Evolutionary conservation across 2,329 filamentous ascomycete species (phyloP).

Genomic region (Anthostomella pinea): DNA sequence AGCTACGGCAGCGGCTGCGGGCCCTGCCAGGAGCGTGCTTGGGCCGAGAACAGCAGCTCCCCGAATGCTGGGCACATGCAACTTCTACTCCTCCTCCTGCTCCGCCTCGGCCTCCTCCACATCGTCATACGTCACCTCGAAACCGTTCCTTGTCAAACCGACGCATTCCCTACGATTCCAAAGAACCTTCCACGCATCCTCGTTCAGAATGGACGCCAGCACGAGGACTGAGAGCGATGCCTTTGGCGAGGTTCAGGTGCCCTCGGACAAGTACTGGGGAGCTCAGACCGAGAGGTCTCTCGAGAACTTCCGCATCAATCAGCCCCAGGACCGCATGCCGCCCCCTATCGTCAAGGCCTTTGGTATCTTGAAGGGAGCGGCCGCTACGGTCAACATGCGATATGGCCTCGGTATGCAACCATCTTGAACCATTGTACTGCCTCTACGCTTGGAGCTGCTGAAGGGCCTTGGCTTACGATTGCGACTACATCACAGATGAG

Average conservation of each 20-base stretch:
- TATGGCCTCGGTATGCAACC: constrained; percentile 73
- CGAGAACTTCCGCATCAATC: constrained; percentile 98
- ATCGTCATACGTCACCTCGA: constrained; percentile 20
- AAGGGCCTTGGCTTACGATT: constrained; percentile 23
- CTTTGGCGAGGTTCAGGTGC: constrained; percentile 94
- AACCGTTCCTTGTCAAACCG: constrained; percentile 15
- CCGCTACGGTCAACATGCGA: constrained; percentile 91
- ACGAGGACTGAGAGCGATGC: constrained; percentile 92
- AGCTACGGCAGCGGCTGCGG: constrained; percentile 30
- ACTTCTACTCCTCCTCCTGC: constrained; percentile 23
- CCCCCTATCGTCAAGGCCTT: constrained; percentile 89
- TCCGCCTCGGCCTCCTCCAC: constrained; percentile 19
- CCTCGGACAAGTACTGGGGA: constrained; percentile 95
- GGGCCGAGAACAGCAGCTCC: constrained; percentile 35
- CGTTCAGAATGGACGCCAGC: constrained; percentile 46
- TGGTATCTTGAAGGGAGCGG: constrained; percentile 95
- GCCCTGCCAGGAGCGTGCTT: constrained; percentile 31
- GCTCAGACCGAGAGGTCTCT: constrained; percentile 95
- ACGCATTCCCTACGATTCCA: constrained; percentile 28
- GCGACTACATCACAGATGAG: constrained; percentile 57
- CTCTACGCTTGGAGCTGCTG: constrained; percentile 4
- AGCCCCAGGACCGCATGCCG: constrained; percentile 98
- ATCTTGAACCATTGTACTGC: constrained; percentile 13
- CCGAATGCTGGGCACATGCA: constrained; percentile 36
- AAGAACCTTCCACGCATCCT: constrained; percentile 43